Conservation (phyloP, 2,329 filamentous ascomycete species). For the Bimuria novae-zelandiae region DNA sequence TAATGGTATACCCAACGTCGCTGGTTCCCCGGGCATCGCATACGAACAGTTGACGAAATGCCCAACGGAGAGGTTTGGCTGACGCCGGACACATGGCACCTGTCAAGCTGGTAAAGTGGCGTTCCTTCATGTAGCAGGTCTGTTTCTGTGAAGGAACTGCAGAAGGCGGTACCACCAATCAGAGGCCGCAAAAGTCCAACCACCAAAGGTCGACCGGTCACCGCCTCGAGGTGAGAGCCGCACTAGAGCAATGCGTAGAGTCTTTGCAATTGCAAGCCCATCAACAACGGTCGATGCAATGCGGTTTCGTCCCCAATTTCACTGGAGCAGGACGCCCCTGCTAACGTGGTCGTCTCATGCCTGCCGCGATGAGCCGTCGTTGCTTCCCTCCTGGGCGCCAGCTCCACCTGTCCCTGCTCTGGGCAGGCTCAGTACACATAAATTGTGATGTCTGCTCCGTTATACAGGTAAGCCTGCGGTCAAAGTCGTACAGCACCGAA, state of each 20-base stretch:
- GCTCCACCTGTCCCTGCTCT: slow-evolving; percentile 1
- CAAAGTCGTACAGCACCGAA: slow-evolving; percentile 31
- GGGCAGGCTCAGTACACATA: slow-evolving; percentile 3
- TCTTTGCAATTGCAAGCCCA: neutral
- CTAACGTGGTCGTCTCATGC: slow-evolving; percentile 5
- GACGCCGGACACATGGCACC: neutral
- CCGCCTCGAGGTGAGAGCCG: neutral
- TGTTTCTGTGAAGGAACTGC: neutral
- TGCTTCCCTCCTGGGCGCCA: slow-evolving; percentile 7
- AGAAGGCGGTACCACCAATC: slow-evolving; percentile 1
- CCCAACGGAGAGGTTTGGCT: too few relatives aligned
- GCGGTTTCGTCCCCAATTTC: neutral
- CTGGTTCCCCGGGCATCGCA: too few relatives aligned
- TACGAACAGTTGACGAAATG: too few relatives aligned
- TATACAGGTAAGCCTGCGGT: slow-evolving; percentile 12
- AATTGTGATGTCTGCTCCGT: slow-evolving; percentile 16
- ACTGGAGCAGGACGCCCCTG: neutral
- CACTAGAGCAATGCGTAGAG: neutral
- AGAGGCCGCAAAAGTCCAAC: neutral
- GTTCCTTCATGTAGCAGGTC: neutral
- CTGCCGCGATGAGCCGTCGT: slow-evolving; percentile 4
- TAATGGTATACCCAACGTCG: too few relatives aligned
- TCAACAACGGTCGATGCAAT: neutral
- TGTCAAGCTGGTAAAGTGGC: neutral
- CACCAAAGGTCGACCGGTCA: neutral